Evolutionary conservation across 495 filamentous ascomycete genomes (phyloP).

Genomic region (Tetracladium setigerum): DNA sequence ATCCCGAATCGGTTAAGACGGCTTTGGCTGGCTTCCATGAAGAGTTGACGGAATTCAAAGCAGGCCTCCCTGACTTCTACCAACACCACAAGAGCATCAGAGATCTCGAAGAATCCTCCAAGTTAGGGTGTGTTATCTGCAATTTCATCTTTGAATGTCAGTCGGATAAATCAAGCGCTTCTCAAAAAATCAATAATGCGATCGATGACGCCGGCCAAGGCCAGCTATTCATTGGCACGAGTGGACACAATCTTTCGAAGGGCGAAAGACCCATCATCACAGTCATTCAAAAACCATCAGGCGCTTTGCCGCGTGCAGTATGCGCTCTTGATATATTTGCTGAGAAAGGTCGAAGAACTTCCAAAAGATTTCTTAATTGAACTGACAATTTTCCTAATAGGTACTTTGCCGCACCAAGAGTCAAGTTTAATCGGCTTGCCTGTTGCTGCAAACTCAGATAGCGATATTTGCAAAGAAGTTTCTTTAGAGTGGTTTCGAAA

Average conservation of each 20-base stretch:
- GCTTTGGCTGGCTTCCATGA: constrained; percentile 1
- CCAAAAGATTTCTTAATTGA: neutral
- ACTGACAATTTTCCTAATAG: neutral
- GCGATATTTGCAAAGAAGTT: constrained; percentile 2
- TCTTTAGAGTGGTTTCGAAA: neutral
- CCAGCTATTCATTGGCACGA: constrained; percentile 8
- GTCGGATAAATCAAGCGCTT: no score
- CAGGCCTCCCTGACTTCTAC: constrained; percentile 11
- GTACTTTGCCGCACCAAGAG: constrained; percentile 4
- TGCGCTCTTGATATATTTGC: constrained; percentile 10
- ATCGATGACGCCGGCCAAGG: neutral
- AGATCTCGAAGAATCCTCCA: constrained; percentile 2
- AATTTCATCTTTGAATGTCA: constrained; percentile 13
- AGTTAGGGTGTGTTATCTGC: constrained; percentile 8
- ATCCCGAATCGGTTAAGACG: no score
- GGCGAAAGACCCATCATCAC: constrained; percentile 8
- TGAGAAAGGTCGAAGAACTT: constrained; percentile 3
- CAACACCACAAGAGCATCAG: constrained; percentile 7
- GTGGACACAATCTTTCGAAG: constrained; percentile 3
- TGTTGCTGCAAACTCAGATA: constrained; percentile 9
- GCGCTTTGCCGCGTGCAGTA: constrained; percentile 1
- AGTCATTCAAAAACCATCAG: constrained; percentile 4
- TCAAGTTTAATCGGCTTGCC: constrained; percentile 3
- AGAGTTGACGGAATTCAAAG: constrained; percentile 4
- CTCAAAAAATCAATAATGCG: neutral